Evolutionary conservation across 192 early-diverging fungal species (phyloP).

Genomic region (Umbelopsis isabellina): DNA sequence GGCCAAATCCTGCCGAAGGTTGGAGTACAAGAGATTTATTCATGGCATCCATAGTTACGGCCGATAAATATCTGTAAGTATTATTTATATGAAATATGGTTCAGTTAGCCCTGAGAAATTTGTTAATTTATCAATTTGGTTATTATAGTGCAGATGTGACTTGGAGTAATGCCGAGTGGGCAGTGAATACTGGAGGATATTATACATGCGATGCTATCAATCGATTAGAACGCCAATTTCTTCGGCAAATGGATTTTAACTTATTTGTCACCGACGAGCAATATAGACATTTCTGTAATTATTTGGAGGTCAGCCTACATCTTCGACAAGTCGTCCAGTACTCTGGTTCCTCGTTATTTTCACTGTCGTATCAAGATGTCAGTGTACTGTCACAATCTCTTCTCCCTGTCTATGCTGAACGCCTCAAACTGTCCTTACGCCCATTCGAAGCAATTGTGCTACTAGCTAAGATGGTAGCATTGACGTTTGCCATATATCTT

Average conservation of each 20-base stretch:
- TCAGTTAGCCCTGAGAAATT: neutral
- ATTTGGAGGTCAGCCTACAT: slow-evolving; percentile 48
- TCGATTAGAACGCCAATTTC: slow-evolving; percentile 45
- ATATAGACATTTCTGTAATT: slow-evolving; percentile 47
- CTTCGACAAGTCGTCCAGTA: slow-evolving; percentile 40
- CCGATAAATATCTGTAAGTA: slow-evolving; percentile 54
- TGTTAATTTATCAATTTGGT: neutral
- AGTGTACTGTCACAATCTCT: slow-evolving; percentile 46
- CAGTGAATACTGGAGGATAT: slow-evolving; percentile 39
- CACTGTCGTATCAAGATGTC: slow-evolving; percentile 50
- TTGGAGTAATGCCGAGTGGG: slow-evolving; percentile 52
- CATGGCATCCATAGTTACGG: slow-evolving; percentile 48
- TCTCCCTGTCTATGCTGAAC: slow-evolving; percentile 37
- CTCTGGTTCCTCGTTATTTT: neutral
- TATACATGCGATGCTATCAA: slow-evolving; percentile 45
- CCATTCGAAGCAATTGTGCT: slow-evolving; percentile 35
- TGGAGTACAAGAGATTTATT: slow-evolving; percentile 52
- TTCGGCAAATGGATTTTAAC: slow-evolving; percentile 43
- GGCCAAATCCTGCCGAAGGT: slow-evolving; percentile 23
- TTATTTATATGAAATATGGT: neutral
- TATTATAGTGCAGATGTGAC: slow-evolving; percentile 43
- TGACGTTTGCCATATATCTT: slow-evolving; percentile 24
- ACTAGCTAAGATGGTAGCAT: slow-evolving; percentile 18
- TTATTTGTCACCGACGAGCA: slow-evolving; percentile 47
- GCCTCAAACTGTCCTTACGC: slow-evolving; percentile 41